Base-by-base conservation (phyloP, 768 basidiomycete genomes). In the Pleurotus tuoliensis region DNA sequence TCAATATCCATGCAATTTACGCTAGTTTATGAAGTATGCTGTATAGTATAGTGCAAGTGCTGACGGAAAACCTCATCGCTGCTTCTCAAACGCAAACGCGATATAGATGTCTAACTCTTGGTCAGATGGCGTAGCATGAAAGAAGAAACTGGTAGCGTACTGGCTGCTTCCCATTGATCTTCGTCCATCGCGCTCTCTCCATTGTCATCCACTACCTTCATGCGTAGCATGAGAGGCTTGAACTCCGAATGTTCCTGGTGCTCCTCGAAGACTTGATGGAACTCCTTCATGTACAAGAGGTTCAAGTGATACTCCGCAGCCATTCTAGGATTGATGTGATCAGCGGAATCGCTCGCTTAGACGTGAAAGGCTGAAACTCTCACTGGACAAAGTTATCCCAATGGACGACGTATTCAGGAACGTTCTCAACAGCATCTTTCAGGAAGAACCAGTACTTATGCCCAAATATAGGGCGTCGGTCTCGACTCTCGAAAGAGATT, bases 131-230 rank as follows among this genome's bases (percentile, higher is more conserved):
- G 8, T 40, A 25, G 25, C n/a, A 50, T 34, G 20, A 15, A 6
- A 34, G 44, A 15, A 34, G 34, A 52, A 34, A 13, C 11, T 13
- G 56, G 43, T 9, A 11, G 83, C 94, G 72, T 71, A 98, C 97
- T 98, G n/a, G 94, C 94, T 60, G 96, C 96, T 66, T 98, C 94
- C 92, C 96, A 97, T 71, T 98, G 95, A 63, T 91, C 88, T 62
- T 90, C 89, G 61, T 94, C 85, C 92, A 98, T 97, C 53, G 90
- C 75, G 65, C 92, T 95, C 72, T 89, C 89, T 1, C 94, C 94
- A 41, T 88, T 80, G 15, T 76, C 73, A 65, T 97, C 88, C 43
- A 97, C 83, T 25, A 99, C 97, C 59, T 86, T 90, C 97, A 99
- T 99, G 62, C 84, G 81, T 57, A 88, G 76, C 72, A 98, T 77